These are phyloP conservation scores for Phycomyces nitens DNA, from an alignment of 192 early-diverging fungal genomes.

Conservation along the genomic window DNA sequence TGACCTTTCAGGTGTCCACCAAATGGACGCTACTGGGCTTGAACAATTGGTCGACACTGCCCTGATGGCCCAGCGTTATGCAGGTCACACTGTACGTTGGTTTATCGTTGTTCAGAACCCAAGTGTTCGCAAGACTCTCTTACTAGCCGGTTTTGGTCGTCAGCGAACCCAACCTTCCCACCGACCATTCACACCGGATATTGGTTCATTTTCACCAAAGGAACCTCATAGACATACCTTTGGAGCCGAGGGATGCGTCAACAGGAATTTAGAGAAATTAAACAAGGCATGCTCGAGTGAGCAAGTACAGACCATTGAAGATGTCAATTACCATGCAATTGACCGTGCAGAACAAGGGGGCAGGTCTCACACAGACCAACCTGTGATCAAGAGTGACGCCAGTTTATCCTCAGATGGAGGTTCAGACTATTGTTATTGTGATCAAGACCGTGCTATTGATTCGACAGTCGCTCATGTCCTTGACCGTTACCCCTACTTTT, in stretches of 20 bases:
- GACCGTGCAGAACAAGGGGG: background rate
- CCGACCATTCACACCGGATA: conserved; percentile 11
- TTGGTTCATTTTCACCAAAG: background rate
- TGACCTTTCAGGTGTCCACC: conserved; percentile 76
- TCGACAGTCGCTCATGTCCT: conserved; percentile 7
- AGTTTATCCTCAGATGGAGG: background rate
- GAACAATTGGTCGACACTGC: conserved; percentile 67
- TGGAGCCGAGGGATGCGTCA: conserved; percentile 2
- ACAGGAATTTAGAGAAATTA: background rate
- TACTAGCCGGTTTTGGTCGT: conserved; percentile 28
- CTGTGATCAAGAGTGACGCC: background rate
- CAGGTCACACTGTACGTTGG: conserved; percentile 19
- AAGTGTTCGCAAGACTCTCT: conserved; percentile 11
- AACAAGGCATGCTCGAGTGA: background rate
- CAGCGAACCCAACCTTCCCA: conserved; percentile 5
- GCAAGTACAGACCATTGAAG: conserved; percentile 1
- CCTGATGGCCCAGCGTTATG: conserved; percentile 32
- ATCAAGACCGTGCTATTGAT: background rate
- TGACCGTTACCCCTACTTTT: conserved; percentile 32
- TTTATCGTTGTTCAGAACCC: conserved; percentile 17
- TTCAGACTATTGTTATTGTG: background rate
- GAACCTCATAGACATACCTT: conserved; percentile 1
- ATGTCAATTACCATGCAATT: too few relatives aligned
- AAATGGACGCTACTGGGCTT: conserved; percentile 77
- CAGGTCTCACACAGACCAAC: background rate